A percentile compares a stretch with the other conserved stretches of the same genome.
These are phyloP conservation scores for Scleromitrula shiraiana DNA, from an alignment of 2,329 filamentous ascomycete species.

Conservation along the genomic window DNA sequence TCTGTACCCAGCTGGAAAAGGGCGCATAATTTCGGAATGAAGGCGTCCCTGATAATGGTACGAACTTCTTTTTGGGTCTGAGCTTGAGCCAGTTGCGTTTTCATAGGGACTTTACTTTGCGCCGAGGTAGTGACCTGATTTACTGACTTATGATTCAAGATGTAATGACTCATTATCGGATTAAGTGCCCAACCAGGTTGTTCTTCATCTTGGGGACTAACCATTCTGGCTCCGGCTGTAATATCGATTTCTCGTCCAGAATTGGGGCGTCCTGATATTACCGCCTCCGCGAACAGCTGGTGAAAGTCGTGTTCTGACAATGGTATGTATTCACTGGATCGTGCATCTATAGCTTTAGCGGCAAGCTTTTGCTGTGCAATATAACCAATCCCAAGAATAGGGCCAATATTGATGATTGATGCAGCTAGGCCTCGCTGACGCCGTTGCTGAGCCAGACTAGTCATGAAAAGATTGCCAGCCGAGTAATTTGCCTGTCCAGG, in stretches of 20 bases:
- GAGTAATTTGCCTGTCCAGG: slow-evolving; percentile 31
- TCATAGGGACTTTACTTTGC: not conserved
- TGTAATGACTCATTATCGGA: not conserved
- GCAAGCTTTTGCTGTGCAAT: slow-evolving; percentile 19
- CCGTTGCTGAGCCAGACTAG: slow-evolving; percentile 34
- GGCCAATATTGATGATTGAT: slow-evolving; percentile 44
- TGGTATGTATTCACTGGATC: slow-evolving; percentile 12
- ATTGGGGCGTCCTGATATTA: slow-evolving; percentile 27
- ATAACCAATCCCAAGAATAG: slow-evolving; percentile 37
- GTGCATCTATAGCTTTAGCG: not conserved
- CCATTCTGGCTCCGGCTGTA: not conserved
- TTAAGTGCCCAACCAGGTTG: not conserved
- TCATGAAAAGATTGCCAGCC: slow-evolving; percentile 38
- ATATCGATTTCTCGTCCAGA: not conserved
- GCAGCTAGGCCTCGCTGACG: slow-evolving; percentile 35
- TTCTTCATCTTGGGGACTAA: not conserved
- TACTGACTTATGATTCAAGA: not conserved
- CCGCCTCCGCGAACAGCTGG: slow-evolving; percentile 35
- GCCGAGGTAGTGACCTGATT: not conserved
- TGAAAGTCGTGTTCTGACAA: slow-evolving; percentile 34
- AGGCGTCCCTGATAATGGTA: not conserved
- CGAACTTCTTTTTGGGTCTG: not conserved
- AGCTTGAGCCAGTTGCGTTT: not conserved
- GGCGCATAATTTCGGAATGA: not conserved
- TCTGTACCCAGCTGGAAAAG: not conserved